phyloP scores from a whole-genome alignment of 2,329 filamentous ascomycete species.

The Cladophialophora bantiana region DNA sequence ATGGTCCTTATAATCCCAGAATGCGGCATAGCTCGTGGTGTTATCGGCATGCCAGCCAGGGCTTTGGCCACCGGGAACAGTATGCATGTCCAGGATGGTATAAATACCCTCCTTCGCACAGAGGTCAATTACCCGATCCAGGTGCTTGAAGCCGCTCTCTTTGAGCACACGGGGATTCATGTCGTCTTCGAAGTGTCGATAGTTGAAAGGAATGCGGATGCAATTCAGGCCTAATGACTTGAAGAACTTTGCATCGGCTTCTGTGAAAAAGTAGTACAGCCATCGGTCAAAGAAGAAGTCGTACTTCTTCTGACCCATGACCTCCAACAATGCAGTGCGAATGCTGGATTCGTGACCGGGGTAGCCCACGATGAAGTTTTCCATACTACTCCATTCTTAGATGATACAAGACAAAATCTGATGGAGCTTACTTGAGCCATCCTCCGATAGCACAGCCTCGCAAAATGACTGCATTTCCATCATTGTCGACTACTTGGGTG shows the following conservation, averaged over 20 bases:
- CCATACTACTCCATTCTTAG: conserved; percentile 53
- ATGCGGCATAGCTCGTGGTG: conserved; percentile 53
- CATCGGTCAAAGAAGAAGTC: conserved; percentile 53
- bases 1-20: conserved; percentile 60
- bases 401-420: conserved; percentile 37
- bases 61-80: conserved; percentile 59
- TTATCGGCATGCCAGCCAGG: conserved; percentile 61
- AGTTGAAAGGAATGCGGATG: conserved; percentile 67
- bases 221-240: conserved; percentile 64
- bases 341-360: conserved; percentile 65
- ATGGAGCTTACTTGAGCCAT: conserved; percentile 43
- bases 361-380: conserved; percentile 71
- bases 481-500: conserved; percentile 54
- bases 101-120: conserved; percentile 58
- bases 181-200: conserved; percentile 60
- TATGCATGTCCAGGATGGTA: conserved; percentile 60
- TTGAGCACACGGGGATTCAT: conserved; percentile 55
- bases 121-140: conserved; percentile 57
- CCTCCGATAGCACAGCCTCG: conserved; percentile 56
- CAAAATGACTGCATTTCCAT: conserved; percentile 57
- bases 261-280: conserved; percentile 59
- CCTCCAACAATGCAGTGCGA: conserved; percentile 60
- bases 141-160: conserved; percentile 55
- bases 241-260: conserved; percentile 65
- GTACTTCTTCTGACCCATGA: conserved; percentile 63